A percentile compares a stretch with the other conserved stretches of the same genome.
Conservation (phyloP, 805 yeast genomes). For the Metschnikowia matae region DNA sequence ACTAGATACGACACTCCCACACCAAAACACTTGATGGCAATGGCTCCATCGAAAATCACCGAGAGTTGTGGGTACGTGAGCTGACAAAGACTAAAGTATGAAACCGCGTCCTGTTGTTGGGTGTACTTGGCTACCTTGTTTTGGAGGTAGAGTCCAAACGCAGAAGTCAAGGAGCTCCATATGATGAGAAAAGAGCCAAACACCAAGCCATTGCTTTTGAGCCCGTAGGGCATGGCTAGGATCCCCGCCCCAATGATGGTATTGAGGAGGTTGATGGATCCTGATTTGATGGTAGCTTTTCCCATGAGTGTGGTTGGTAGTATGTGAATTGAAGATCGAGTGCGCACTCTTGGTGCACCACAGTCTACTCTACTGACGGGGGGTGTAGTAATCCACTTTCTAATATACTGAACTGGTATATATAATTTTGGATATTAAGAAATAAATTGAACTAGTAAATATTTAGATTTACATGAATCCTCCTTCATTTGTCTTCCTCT, state of each 20-base stretch:
- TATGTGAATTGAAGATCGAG: neutral
- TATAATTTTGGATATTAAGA: too few relatives aligned
- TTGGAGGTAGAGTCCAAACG: slow-evolving; percentile 63
- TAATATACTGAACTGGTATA: too few relatives aligned
- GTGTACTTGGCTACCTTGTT: slow-evolving; percentile 55
- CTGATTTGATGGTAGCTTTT: slow-evolving; percentile 44
- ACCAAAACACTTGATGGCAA: slow-evolving; percentile 76
- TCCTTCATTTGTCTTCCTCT: too few relatives aligned
- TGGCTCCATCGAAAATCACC: slow-evolving; percentile 69
- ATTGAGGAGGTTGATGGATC: slow-evolving; percentile 64
- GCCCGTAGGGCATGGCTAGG: slow-evolving; percentile 70
- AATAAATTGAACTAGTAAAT: too few relatives aligned
- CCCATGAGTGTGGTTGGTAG: slow-evolving; percentile 9
- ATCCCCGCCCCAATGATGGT: slow-evolving; percentile 81
- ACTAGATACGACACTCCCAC: slow-evolving; percentile 69
- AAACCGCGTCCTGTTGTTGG: slow-evolving; percentile 38
- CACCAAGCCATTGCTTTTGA: slow-evolving; percentile 60
- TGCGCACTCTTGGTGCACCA: neutral
- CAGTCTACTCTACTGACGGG: neutral
- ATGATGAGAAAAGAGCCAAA: slow-evolving; percentile 54
- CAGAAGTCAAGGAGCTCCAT: slow-evolving; percentile 62
- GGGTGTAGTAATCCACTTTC: too few relatives aligned
- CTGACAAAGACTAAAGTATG: slow-evolving; percentile 44
- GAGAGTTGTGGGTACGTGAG: slow-evolving; percentile 68
- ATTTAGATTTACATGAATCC: too few relatives aligned